These are phyloP conservation scores for Podaxis rugospora DNA, from an alignment of 768 basidiomycete genomes.

Conservation along the genomic window DNA sequence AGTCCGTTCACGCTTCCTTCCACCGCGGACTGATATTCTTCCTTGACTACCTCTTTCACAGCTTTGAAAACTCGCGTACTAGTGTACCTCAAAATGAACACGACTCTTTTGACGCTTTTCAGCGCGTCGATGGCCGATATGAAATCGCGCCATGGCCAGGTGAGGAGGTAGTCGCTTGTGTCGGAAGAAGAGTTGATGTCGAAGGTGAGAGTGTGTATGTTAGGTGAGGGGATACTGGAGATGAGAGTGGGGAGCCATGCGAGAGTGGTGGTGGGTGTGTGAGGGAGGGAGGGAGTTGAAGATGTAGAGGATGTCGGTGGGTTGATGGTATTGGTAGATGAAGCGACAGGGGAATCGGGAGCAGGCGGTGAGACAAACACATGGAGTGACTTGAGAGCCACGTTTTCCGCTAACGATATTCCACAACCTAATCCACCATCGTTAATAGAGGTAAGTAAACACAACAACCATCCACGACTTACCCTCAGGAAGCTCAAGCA, in stretches of 20 bases:
- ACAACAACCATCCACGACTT: not conserved
- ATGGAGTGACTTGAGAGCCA: not conserved
- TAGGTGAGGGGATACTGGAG: not conserved
- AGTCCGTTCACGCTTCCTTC: too few relatives aligned
- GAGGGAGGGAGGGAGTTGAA: not conserved
- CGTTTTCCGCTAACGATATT: not conserved
- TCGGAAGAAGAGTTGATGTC: not conserved
- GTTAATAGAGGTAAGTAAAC: too few relatives aligned
- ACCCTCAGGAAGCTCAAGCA: not conserved
- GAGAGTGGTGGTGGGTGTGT: not conserved
- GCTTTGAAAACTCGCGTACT: not conserved
- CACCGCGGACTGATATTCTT: not conserved
- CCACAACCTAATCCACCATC: not conserved
- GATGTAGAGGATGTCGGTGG: not conserved
- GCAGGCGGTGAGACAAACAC: not conserved
- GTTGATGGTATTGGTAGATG: not conserved
- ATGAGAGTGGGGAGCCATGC: not conserved
- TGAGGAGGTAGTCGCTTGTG: not conserved
- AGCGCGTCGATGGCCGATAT: not conserved
- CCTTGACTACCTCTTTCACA: not conserved
- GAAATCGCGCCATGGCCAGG: not conserved
- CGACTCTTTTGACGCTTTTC: not conserved
- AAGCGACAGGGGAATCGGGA: not conserved
- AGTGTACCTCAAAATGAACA: not conserved
- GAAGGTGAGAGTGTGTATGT: not conserved